Percentiles rank a stretch among this genome's conserved stretches.
Evolutionary conservation across 2,329 filamentous ascomycete genomes (phyloP).

Genomic region (Botrytis squamosa): DNA sequence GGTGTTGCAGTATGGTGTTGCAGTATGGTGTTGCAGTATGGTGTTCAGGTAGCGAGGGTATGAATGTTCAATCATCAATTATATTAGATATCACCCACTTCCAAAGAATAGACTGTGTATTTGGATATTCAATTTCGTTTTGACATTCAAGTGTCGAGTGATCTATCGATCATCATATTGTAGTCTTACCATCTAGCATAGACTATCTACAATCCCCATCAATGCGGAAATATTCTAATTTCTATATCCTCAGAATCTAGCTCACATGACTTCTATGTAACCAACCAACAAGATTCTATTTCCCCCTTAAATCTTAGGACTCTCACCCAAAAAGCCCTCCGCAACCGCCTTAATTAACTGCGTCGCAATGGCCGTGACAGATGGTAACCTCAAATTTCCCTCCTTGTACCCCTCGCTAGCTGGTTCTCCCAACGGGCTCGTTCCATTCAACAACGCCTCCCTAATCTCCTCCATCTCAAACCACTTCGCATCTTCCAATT

Average conservation of each 20-base stretch:
- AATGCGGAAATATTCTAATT: neutral
- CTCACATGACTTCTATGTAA: neutral
- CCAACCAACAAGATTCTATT: neutral
- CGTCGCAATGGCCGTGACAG: conserved; percentile 87
- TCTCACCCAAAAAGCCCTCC: conserved; percentile 62
- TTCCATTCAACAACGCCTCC: conserved; percentile 67
- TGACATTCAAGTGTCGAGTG: neutral
- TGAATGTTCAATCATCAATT: neutral
- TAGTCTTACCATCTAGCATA: neutral
- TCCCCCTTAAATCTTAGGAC: conserved; percentile 32
- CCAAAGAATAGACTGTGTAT: neutral
- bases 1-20: neutral
- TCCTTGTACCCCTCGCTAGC: conserved; percentile 68
- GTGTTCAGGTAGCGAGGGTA: neutral
- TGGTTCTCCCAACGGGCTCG: conserved; percentile 64
- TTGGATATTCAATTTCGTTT: neutral
- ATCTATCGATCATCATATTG: neutral
- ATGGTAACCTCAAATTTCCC: conserved; percentile 76
- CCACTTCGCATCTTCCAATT: conserved; percentile 89
- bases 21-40: neutral
- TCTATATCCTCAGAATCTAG: conserved; percentile 7
- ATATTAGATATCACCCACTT: neutral
- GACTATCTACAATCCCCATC: neutral
- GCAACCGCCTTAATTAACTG: conserved; percentile 75
- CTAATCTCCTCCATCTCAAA: conserved; percentile 77